phyloP scores from a whole-genome alignment of 306 rosid genomes.

The Sesbania bispinosa region DNA sequence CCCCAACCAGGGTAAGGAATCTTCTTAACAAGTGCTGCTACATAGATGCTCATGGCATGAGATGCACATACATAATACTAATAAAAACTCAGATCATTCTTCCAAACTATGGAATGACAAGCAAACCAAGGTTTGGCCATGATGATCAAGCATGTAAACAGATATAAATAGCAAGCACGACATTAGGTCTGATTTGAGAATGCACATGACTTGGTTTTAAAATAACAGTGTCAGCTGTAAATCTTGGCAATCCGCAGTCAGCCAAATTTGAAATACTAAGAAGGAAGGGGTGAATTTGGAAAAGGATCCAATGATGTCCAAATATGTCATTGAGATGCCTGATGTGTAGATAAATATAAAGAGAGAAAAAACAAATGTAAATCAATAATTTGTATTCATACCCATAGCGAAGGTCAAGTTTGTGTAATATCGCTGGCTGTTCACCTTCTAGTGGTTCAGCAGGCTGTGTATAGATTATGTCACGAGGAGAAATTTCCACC shows the following conservation, averaged over 20 bases:
- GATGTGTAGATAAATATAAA: background rate
- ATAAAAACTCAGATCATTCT: background rate
- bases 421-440: slow-evolving; percentile 67
- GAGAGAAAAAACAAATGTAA: slow-evolving; percentile 9
- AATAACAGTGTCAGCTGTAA: background rate
- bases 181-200: background rate
- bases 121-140: slow-evolving; percentile 3
- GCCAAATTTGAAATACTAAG: slow-evolving; percentile 2
- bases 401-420: slow-evolving; percentile 98
- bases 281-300: background rate
- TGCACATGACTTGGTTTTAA: slow-evolving; percentile 3
- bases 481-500: slow-evolving; percentile 95
- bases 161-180: background rate
- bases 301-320: background rate
- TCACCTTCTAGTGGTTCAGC: slow-evolving; percentile 74
- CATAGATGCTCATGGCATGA: slow-evolving; percentile 12
- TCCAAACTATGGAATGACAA: too few relatives aligned
- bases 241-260: background rate
- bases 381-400: slow-evolving; percentile 36
- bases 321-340: background rate
- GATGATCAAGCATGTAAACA: slow-evolving; percentile 3
- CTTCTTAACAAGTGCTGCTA: slow-evolving; percentile 6
- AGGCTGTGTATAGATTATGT: slow-evolving; percentile 75
- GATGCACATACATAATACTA: slow-evolving; percentile 8
- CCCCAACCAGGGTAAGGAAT: background rate